Percentiles rank a stretch among this genome's conserved stretches.
phyloP scores from a whole-genome alignment of 768 basidiomycete species.

The Psilocybe subaeruginosa region DNA sequence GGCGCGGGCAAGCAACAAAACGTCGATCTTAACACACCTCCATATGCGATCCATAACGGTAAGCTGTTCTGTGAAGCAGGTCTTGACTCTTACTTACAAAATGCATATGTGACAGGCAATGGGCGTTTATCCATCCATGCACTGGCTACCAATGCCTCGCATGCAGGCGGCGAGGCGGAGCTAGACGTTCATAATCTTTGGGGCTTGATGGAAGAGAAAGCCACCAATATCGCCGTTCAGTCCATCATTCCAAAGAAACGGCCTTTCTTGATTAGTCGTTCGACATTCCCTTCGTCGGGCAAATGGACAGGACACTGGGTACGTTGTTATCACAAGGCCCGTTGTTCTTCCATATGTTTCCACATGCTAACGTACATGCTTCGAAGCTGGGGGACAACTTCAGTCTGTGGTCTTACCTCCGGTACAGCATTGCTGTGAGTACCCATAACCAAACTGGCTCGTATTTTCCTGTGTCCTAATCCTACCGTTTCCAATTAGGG shows the following conservation, averaged over 20 bases:
- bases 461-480: constrained; percentile 5
- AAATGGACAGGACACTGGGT: constrained; percentile 79
- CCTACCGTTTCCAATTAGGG: constrained; percentile 46
- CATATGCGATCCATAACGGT: constrained; percentile 79
- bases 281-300: constrained; percentile 69
- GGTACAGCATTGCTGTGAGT: constrained; percentile 55
- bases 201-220: constrained; percentile 71
- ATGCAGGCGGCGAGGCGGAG: constrained; percentile 62
- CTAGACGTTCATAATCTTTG: constrained; percentile 73
- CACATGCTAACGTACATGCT: constrained; percentile 14
- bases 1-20: constrained; percentile 51
- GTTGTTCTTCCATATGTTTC: constrained; percentile 7
- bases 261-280: constrained; percentile 73
- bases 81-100: neutral
- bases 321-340: constrained; percentile 18
- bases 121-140: constrained; percentile 58
- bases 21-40: constrained; percentile 57
- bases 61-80: constrained; percentile 15
- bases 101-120: constrained; percentile 36
- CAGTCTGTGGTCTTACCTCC: constrained; percentile 75
- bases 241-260: constrained; percentile 58
- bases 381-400: constrained; percentile 76
- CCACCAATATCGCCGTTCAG: constrained; percentile 63
- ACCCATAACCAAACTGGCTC: constrained; percentile 14
- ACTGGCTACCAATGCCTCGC: constrained; percentile 73